Evolutionary conservation across 495 filamentous ascomycete species (phyloP), one percentile per base, ranked within the genome.

Genomic region (Terfezia claveryi): DNA sequence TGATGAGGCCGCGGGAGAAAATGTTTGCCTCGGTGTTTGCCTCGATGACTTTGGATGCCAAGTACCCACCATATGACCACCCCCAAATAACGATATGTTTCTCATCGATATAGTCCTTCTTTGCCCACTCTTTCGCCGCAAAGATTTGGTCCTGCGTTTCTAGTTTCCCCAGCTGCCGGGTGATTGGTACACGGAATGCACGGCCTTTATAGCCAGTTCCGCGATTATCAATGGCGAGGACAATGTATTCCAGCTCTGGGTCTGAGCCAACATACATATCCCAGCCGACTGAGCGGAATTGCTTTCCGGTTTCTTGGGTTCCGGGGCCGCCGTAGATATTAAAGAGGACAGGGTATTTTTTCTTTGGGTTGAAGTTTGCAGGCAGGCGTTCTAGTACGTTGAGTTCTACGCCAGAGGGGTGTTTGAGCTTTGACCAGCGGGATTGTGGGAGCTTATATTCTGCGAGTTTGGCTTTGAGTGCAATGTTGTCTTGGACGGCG

Each of bases 1-100:
- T 73, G 51, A 75, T 71, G 5, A 79, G 38, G 1, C 70, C 76
- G 16, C 76, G 62, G 0, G 73, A 68, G 57, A 79, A 76, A 36
- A 67, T 70, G 36, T 69, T 68, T 32, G 27, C 27, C 14, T 46
- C 17, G n/a, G 71, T 69, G 55, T 72, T 66, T 0, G 67, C 62
- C 57, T 80, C 76, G 8, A 79, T 61, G 0, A 76, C 74, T 61
- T 79, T 80, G 14, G 70, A 60, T 0, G 74, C 68, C 8, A 80
- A 62, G 61, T 77, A 81, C 1, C 77, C 78, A 5, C 77, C 78
- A 54, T 70, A 80, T 11, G 68, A 72, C 76, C 74, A 79, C 0
- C 78, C 78, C 68, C 72, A 78, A 50, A 80, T 75, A 1, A 68
- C 73, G 27, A 81, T 75, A 37, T 73, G 65, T 46, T 65, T 60